Evolutionary conservation across 805 yeast species (phyloP).

Genomic region (Kazachstania bromeliacearum): DNA sequence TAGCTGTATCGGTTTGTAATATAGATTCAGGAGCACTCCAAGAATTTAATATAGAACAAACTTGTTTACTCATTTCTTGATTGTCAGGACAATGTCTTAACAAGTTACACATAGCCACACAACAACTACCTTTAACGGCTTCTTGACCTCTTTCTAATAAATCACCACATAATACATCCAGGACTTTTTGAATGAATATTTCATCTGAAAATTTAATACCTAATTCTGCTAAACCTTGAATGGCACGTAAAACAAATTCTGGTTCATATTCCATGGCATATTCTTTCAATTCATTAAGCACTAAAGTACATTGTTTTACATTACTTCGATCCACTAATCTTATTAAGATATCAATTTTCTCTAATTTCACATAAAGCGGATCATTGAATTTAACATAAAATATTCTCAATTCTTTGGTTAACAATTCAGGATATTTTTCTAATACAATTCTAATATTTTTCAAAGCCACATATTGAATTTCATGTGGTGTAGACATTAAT

Average conservation of each 20-base stretch:
- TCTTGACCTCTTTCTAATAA: conserved; percentile 50
- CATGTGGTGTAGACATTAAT: conserved; percentile 79
- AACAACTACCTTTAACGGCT: conserved; percentile 50
- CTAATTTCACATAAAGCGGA: conserved; percentile 69
- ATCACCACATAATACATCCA: conserved; percentile 46
- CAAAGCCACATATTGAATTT: conserved; percentile 87
- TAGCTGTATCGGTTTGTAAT: conserved; percentile 37
- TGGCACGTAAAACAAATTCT: conserved; percentile 57
- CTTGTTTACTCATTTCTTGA: conserved; percentile 16
- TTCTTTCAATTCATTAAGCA: conserved; percentile 65
- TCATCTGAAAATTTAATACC: conserved; percentile 49
- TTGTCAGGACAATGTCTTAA: conserved; percentile 54
- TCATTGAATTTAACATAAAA: conserved; percentile 85
- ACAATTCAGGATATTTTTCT: conserved; percentile 75
- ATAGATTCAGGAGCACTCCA: conserved; percentile 37
- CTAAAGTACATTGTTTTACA: conserved; percentile 41
- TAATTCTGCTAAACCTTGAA: conserved; percentile 60
- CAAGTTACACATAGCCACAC: conserved; percentile 53
- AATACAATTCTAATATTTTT: conserved; percentile 83
- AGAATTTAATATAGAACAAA: conserved; percentile 30
- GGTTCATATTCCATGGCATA: conserved; percentile 81
- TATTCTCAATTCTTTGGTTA: conserved; percentile 73
- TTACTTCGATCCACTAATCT: conserved; percentile 49
- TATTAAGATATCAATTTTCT: conserved; percentile 65
- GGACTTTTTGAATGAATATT: conserved; percentile 42